Base-by-base conservation (phyloP, 1,139 yeast species). In the Kurtzmaniella natalensis region DNA sequence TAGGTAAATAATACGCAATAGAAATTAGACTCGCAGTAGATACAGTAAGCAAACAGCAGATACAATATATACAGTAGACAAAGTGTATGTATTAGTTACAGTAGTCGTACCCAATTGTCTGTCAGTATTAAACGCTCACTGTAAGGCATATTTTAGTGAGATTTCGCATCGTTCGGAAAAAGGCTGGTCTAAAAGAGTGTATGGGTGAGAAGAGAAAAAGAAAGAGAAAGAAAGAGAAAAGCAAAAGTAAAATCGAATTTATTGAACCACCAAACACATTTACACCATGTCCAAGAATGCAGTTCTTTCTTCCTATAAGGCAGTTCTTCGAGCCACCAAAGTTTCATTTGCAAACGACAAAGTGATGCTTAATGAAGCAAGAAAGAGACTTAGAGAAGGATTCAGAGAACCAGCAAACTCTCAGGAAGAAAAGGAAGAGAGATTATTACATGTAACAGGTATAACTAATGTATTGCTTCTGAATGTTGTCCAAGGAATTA, bases 401-500 rank as follows among this genome's bases (percentile, higher is more conserved):
- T 81, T 81, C 55, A 58, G 64, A 24, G 57, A 64, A 27, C 59
- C 67, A 29, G 46, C 46, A 24, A 29, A 40, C 4, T 29, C 40
- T 3, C 65, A 67, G 20, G 52, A 52, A 31, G 61, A 59, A 7
- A 61, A 72, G 40, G 47, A 47, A 10, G 74, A 76, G 40, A 81
- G 85, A 40, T 63, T 86, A 32, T 53, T 59, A 8, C 75, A 83
- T 44, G 63, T 87, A 42, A 72, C 79, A 37, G 94, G 81, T 23
- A 81, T 89, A 19, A 78, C 89, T 4, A 54, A 56, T 33, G 81
- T 88, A 44, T 65, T 92, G 41, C 65, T 75, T 32, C 65, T 70
- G 39, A 89, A 92, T 56, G 69, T 92, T 15, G 96, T 92, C 2
- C 98, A 92, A 59, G 98, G 95, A 4, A 65, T 61, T 36, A 70